A percentile compares a stretch with the other conserved stretches of the same genome.
Evolutionary conservation across 441 rosid species (phyloP).

Genomic region (Rhodomyrtus psidioides): DNA sequence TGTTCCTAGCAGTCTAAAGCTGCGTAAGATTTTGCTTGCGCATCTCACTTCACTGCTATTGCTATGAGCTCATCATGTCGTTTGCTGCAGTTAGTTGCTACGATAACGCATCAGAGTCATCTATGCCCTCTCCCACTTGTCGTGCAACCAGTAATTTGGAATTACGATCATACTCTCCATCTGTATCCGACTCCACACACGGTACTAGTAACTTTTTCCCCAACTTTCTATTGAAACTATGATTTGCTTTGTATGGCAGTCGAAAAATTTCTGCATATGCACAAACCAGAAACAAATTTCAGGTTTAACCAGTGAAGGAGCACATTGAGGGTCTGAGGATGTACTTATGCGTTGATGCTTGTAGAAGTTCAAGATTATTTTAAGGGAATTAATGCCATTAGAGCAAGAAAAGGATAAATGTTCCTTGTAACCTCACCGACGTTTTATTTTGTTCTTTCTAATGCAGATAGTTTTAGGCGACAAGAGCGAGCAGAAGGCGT

Average conservation of each 20-base stretch:
- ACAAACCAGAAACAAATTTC: neutral
- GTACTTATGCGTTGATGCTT: neutral
- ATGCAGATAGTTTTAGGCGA: constrained; percentile 80
- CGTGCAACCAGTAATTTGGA: constrained; percentile 92
- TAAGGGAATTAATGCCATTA: neutral
- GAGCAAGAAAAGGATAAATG: neutral
- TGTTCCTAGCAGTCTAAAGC: neutral
- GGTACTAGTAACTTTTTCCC: constrained; percentile 21
- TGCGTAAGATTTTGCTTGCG: neutral
- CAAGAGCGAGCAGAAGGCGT: constrained; percentile 76
- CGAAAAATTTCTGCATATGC: neutral
- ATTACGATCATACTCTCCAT: constrained; percentile 84
- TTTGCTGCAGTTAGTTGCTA: constrained; percentile 77
- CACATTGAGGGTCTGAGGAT: neutral
- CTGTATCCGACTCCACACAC: constrained; percentile 86
- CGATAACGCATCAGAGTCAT: constrained; percentile 95
- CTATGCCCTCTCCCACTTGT: constrained; percentile 90
- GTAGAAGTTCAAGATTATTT: neutral
- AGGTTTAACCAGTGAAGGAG: neutral
- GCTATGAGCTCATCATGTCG: constrained; percentile 8
- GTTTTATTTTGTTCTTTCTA: neutral
- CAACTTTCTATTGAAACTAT: neutral
- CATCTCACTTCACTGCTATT: neutral
- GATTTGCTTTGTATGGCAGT: neutral
- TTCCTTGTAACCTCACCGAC: neutral